phyloP scores from a whole-genome alignment of 305 asterid species.

The Solanum aculeatissimum region DNA sequence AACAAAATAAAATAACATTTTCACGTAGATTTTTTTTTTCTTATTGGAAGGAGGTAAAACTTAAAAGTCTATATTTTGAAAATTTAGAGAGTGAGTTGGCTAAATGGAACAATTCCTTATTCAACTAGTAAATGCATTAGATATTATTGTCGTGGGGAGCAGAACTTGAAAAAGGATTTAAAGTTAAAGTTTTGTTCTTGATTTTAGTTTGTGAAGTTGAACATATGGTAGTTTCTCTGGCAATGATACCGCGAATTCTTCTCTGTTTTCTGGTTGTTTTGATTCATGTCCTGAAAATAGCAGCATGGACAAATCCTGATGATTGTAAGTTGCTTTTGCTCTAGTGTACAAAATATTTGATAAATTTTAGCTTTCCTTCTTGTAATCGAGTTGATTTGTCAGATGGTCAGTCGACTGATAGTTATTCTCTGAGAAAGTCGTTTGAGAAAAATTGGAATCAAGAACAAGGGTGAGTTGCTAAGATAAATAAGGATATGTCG shows the following conservation, averaged over 20 bases:
- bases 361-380: background rate
- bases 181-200: background rate
- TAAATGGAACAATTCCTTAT: background rate
- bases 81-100: background rate
- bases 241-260: constrained; percentile 20
- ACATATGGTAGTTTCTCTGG: constrained; percentile 6
- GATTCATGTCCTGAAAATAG: constrained; percentile 10
- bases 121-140: background rate
- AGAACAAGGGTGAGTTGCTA: background rate
- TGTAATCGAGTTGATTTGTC: background rate
- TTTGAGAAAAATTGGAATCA: background rate
- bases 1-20: background rate
- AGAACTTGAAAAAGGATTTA: background rate
- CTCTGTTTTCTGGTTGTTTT: constrained; percentile 23
- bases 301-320: constrained; percentile 26
- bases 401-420: background rate
- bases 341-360: background rate
- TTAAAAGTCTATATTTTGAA: background rate
- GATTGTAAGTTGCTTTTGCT: constrained; percentile 30
- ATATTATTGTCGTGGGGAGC: background rate
- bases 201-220: background rate
- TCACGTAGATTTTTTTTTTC: background rate
- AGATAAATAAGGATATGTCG: background rate
- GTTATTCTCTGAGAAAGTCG: too few species aligned
- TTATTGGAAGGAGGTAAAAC: background rate